Conservation (phyloP, 1,284 basidiomycete species). For the Cutaneotrichosporon daszewskae region DNA sequence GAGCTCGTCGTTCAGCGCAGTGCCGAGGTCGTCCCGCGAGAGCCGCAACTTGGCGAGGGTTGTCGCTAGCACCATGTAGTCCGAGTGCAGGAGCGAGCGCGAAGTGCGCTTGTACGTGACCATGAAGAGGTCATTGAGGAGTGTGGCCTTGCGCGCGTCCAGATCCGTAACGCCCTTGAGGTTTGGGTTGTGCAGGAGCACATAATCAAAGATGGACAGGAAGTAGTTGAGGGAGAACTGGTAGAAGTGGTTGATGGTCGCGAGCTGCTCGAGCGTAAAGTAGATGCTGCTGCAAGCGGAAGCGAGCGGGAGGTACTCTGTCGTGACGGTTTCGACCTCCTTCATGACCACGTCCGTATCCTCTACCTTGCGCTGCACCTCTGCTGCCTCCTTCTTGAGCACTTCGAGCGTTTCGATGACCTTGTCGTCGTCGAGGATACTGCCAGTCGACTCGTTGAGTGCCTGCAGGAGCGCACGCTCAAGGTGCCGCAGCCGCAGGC, state of each 20-base stretch:
- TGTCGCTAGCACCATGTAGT: slow-evolving; percentile 86
- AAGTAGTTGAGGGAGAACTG: slow-evolving; percentile 98
- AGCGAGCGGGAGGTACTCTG: slow-evolving; percentile 89
- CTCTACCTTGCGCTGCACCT: slow-evolving; percentile 93
- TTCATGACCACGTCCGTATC: slow-evolving; percentile 94
- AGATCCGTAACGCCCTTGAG: slow-evolving; percentile 72
- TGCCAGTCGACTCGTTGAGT: slow-evolving; percentile 92
- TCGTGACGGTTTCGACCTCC: slow-evolving; percentile 91
- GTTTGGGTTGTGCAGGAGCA: slow-evolving; percentile 86
- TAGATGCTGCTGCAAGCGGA: slow-evolving; percentile 96
- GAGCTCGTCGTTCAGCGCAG: slow-evolving; percentile 69
- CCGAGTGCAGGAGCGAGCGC: slow-evolving; percentile 81
- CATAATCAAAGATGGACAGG: slow-evolving; percentile 95
- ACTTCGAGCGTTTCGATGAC: slow-evolving; percentile 97
- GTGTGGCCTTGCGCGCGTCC: slow-evolving; percentile 66
- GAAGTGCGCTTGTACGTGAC: slow-evolving; percentile 85
- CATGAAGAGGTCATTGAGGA: slow-evolving; percentile 88
- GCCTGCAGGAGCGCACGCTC: slow-evolving; percentile 92
- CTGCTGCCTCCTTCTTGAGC: slow-evolving; percentile 92
- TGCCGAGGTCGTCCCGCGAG: slow-evolving; percentile 59
- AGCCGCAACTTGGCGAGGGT: slow-evolving; percentile 86
- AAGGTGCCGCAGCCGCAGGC: slow-evolving; percentile 81
- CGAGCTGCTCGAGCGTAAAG: slow-evolving; percentile 93
- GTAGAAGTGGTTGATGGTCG: slow-evolving; percentile 95
- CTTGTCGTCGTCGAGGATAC: slow-evolving; percentile 98